phyloP scores from a whole-genome alignment of 2,329 filamentous ascomycete species.

The Thermothelomyces thermophilus region DNA sequence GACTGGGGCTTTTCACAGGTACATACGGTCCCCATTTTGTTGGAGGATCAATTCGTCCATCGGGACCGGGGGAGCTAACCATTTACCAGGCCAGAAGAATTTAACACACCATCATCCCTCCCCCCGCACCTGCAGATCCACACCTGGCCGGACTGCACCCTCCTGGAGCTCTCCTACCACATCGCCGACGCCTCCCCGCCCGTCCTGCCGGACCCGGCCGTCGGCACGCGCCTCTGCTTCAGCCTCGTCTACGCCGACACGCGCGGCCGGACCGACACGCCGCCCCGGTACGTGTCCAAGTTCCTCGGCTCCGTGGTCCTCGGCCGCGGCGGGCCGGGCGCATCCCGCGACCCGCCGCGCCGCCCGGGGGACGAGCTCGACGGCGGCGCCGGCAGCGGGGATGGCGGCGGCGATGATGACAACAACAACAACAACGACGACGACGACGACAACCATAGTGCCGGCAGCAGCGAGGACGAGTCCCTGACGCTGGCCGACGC shows the following conservation, averaged over 20 bases:
- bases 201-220: slow-evolving; percentile 64
- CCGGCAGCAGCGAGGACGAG: too few relatives aligned
- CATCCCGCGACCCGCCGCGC: too few relatives aligned
- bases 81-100: slow-evolving; percentile 58
- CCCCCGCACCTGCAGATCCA: slow-evolving; percentile 71
- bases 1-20: slow-evolving; percentile 65
- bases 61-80: neutral
- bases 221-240: slow-evolving; percentile 82
- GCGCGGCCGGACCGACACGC: slow-evolving; percentile 23
- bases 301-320: slow-evolving; percentile 80
- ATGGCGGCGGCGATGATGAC: too few relatives aligned
- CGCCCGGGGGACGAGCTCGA: too few relatives aligned
- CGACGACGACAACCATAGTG: too few relatives aligned
- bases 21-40: neutral
- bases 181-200: slow-evolving; percentile 58
- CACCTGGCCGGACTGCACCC: slow-evolving; percentile 75
- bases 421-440: too few relatives aligned
- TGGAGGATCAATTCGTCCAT: too few relatives aligned
- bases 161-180: slow-evolving; percentile 73
- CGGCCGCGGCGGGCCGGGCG: slow-evolving; percentile 45
- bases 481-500: slow-evolving; percentile 70
- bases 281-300: slow-evolving; percentile 62
- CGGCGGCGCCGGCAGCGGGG: too few relatives aligned
- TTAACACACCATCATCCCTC: slow-evolving; percentile 48
- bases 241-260: slow-evolving; percentile 80